A percentile compares a stretch with the other conserved stretches of the same genome.
Evolutionary conservation across 176 grass and related monocot genomes (phyloP).

Genomic region (Oryza glumipatula): DNA sequence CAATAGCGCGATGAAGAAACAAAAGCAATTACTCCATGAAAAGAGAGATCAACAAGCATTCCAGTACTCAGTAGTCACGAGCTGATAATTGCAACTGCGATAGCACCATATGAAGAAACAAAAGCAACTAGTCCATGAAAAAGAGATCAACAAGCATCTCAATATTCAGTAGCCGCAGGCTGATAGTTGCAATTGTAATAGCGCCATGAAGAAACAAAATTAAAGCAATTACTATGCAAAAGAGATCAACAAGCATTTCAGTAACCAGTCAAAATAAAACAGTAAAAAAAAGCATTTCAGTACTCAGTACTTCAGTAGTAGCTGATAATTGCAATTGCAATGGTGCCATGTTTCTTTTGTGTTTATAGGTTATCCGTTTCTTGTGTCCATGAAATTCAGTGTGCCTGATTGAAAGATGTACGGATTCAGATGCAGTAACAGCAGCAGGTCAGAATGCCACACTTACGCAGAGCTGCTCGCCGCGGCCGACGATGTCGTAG

Average conservation of each 20-base stretch:
- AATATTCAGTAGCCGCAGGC: background rate
- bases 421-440: background rate
- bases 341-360: background rate
- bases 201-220: too few relatives aligned
- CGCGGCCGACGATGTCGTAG: constrained; percentile 85
- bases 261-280: too few relatives aligned
- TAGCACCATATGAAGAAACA: constrained; percentile 11
- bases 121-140: background rate
- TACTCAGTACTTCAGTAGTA: background rate
- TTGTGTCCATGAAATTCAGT: background rate
- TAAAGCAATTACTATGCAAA: too few relatives aligned
- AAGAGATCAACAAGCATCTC: background rate
- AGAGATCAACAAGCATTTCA: too few relatives aligned
- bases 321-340: constrained; percentile 2
- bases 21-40: background rate
- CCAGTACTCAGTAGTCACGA: background rate
- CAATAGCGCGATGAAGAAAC: background rate
- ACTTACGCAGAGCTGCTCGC: constrained; percentile 79
- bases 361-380: background rate
- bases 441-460: background rate
- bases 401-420: background rate
- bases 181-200: background rate
- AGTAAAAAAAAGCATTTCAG: background rate
- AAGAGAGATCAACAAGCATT: background rate
- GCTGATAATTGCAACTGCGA: background rate